Percentiles rank a stretch among this genome's conserved stretches.
These are phyloP conservation scores for Taiozyma onychis DNA, from an alignment of 1,139 yeast genomes.

Conservation along the genomic window DNA sequence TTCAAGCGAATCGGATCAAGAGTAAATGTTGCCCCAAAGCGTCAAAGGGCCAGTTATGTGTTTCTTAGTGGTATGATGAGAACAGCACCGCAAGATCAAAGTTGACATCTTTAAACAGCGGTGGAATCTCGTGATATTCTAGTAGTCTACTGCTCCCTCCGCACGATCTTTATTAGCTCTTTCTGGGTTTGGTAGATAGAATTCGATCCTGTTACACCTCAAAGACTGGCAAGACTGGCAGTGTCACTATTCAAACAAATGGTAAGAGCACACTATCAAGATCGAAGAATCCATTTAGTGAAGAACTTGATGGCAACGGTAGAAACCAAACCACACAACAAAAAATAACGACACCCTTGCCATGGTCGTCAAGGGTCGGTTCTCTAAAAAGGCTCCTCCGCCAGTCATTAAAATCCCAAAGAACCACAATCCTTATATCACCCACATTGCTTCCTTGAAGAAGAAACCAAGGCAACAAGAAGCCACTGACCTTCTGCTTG, in stretches of 20 bases:
- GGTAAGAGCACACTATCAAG: background rate
- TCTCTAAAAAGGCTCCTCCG: conserved; percentile 17
- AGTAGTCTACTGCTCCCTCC: too few species aligned
- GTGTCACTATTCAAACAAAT: background rate
- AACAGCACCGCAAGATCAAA: too few species aligned
- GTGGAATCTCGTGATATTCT: too few species aligned
- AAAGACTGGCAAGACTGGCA: background rate
- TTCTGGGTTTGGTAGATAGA: background rate
- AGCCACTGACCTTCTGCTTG: conserved; percentile 54
- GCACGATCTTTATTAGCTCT: too few species aligned
- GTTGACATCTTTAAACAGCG: too few species aligned
- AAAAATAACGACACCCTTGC: background rate
- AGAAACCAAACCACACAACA: background rate
- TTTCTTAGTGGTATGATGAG: too few species aligned
- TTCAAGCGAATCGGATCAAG: too few species aligned
- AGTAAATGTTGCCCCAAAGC: too few species aligned
- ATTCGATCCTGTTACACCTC: too few species aligned
- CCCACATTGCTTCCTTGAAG: conserved; percentile 51
- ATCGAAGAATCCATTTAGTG: background rate
- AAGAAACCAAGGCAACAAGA: conserved; percentile 47
- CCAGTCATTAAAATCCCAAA: conserved; percentile 16
- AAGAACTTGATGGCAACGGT: background rate
- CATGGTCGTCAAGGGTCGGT: conserved; percentile 21
- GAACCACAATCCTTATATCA: conserved; percentile 45
- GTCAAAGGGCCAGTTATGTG: too few species aligned